Conservation (phyloP, 192 early-diverging fungal genomes). For the Backusella liffmaniae region DNA sequence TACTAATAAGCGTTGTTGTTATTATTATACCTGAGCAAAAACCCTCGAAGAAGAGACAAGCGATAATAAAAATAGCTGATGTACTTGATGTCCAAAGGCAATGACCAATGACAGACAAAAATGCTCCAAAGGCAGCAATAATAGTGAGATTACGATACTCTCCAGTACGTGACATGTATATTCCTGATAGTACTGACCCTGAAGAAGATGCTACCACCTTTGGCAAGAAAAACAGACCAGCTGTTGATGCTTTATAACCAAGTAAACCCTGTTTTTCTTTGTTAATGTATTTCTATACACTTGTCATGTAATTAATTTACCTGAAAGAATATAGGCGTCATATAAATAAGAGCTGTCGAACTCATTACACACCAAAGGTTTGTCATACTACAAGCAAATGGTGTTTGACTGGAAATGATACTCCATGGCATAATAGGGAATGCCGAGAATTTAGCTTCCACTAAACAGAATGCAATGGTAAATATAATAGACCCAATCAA, state of each 20-base stretch:
- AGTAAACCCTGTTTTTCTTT: conserved; percentile 6
- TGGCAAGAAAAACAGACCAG: conserved; percentile 32
- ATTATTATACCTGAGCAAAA: conserved; percentile 52
- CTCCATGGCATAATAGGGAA: conserved; percentile 64
- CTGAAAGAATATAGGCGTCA: conserved; percentile 36
- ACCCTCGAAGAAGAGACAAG: conserved; percentile 44
- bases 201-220: conserved; percentile 23
- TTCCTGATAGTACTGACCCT: conserved; percentile 24
- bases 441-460: conserved; percentile 58
- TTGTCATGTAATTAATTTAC: conserved; percentile 1
- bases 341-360: conserved; percentile 30
- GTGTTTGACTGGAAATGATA: conserved; percentile 50
- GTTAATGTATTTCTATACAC: not conserved
- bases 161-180: conserved; percentile 30
- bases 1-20: conserved; percentile 47
- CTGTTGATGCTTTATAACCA: conserved; percentile 23
- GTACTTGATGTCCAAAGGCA: conserved; percentile 52
- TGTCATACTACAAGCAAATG: conserved; percentile 20
- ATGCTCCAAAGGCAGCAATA: conserved; percentile 44
- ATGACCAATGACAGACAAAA: conserved; percentile 51
- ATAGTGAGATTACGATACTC: conserved; percentile 34
- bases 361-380: conserved; percentile 49
- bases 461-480: conserved; percentile 34
- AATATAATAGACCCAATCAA: conserved; percentile 37
- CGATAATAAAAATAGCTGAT: conserved; percentile 15